phyloP scores from a whole-genome alignment of 176 grass and related monocot species.

The Luzula sylvatica region DNA sequence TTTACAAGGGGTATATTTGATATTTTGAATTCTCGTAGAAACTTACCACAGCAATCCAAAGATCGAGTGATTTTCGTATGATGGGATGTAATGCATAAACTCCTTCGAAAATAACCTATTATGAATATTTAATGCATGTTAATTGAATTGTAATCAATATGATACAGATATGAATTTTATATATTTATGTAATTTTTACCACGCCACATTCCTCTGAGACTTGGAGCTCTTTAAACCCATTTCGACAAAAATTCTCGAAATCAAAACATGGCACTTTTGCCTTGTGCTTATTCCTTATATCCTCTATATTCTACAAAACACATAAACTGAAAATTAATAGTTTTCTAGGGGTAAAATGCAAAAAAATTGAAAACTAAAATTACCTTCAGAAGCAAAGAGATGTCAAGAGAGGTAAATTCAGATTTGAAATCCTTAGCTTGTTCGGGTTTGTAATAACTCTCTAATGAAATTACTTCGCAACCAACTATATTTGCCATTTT shows the following conservation, averaged over 20 bases:
- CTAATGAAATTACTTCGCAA: constrained; percentile 96
- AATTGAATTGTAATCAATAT: too few species aligned
- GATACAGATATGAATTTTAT: constrained; percentile 27
- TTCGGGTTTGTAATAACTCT: constrained; percentile 98
- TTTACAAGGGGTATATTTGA: too few species aligned
- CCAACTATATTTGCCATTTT: constrained; percentile 99
- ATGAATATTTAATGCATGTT: too few species aligned
- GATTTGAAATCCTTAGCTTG: constrained; percentile 95
- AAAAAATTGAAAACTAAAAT: background rate
- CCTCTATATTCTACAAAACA: constrained; percentile 70
- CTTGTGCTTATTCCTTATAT: constrained; percentile 76
- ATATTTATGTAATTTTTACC: constrained; percentile 53
- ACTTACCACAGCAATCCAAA: constrained; percentile 99
- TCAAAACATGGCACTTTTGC: constrained; percentile 89
- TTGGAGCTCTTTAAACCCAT: constrained; percentile 86
- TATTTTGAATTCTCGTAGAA: too few species aligned
- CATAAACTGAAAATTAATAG: constrained; percentile 17
- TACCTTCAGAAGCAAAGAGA: constrained; percentile 84
- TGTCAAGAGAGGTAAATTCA: constrained; percentile 92
- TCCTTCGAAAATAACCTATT: constrained; percentile 95
- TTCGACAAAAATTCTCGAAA: constrained; percentile 83
- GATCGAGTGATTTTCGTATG: constrained; percentile 89
- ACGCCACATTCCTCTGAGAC: constrained; percentile 97
- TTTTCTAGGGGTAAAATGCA: background rate
- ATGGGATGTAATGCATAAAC: constrained; percentile 90